Base-by-base conservation (phyloP, 2,329 filamentous ascomycete genomes). In the Cytospora mali region DNA sequence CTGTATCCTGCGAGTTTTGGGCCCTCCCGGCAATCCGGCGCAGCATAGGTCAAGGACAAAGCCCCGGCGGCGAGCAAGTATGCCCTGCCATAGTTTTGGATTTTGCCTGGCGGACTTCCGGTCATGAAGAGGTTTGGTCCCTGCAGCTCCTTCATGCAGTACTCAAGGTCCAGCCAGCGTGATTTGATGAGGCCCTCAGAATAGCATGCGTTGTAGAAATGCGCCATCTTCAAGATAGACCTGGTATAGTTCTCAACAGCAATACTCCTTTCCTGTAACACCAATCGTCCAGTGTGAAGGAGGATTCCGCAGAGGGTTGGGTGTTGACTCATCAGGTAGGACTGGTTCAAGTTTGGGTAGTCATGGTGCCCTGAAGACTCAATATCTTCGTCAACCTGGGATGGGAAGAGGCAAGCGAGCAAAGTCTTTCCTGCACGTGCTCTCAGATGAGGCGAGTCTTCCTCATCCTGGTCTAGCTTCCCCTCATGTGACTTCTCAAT, bases 181-280 rank as follows among this genome's bases (percentile, higher is more conserved):
- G 9, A 4, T 31, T 42, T 52, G 31, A 51, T n/a, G 48, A 52
- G 48, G 18, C 10, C 11, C 13, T 39, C 23, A 3, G 13, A 23
- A 25, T 18, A 23, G 16, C 56, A 58, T 4, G 56, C 56, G 18
- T 58, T 58, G 2, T 52, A 51, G 13, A 58, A 28, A 42, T 58
- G 56, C 4, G 56, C 56, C 56, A 58, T 58, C 25, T 58, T 52
- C 56, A 58, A 51, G 13, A 58, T 58, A 13, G 56, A 52, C 28
- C 48, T 51, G 6, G 56, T 29, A 18, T 29, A 51, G 16, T 18
- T 42, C 31, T 58, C 56, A 7, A 52, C 48, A 42, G 49, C 18
- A 29, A 58, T 52, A 16, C 56, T 48, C 25, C 16, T 21, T 13
- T 58, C 33, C 28, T 58, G 48, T 31, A 52, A n/a, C 33, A 58